Evolutionary conservation across 108 stramenopile genomes (phyloP), one percentile per base, ranked within the genome.

Genomic region (Cyclostephanos tholiformis): DNA sequence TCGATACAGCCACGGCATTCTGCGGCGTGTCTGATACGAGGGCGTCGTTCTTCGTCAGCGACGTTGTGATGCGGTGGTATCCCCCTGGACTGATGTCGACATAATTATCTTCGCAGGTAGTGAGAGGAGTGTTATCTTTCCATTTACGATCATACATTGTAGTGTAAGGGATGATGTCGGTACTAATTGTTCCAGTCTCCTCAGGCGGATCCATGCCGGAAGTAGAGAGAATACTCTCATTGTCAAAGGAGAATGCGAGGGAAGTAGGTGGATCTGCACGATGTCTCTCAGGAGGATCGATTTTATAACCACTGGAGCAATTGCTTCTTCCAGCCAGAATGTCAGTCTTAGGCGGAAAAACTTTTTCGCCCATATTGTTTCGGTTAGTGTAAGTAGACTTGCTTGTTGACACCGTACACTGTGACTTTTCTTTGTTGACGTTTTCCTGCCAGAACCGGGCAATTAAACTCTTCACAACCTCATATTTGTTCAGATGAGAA

Each of bases 381-480:
- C 9, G 50, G 50, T 20, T 20, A 4, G 50, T 9, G 36, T 36
- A 6, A 36, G 36, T 36, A 6, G 36, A 36, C 36, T 36, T 4
- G 36, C 36, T 36, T 36, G 36, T 36, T 36, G 36, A 6, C 4
- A 36, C 6, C 36, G 6, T 6, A 36, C 36, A 6, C 36, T 9
- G 50, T 20, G 17, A 20, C 9, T 51, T 4, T 20, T 20, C 50
- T 10, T 51, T 20, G 4, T 51, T 10, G 20, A 51, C 4, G 25
- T 53, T 53, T 22, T 25, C 23, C 23, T 53, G 7, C 52, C 52
- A 53, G 25, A 53, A 53, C 52, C 20, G 19, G 6, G 52, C 23
- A 6, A 53, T 53, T 19, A 53, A 53, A 53, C 19, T 53, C 52
- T 53, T 53, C 19, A 53, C 52, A 53, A 53, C 6, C 1, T 53